A percentile compares a stretch with the other conserved stretches of the same genome.
phyloP scores from a whole-genome alignment of 192 early-diverging fungal species.

The Coemansia sp. region DNA sequence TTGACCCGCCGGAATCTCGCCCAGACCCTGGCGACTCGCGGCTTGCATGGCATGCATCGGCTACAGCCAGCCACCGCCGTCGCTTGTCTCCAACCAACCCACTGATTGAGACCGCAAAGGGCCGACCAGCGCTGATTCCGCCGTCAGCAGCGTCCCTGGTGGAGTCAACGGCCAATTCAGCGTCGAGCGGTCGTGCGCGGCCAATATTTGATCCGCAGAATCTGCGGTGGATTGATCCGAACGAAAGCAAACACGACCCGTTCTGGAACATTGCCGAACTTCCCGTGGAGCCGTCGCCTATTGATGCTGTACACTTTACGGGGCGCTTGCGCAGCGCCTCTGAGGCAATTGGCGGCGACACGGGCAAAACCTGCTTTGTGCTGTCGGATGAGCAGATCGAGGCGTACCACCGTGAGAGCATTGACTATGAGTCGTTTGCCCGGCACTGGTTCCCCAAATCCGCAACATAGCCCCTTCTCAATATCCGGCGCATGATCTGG shows the following conservation, averaged over 20 bases:
- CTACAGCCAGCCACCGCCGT: slow-evolving; percentile 12
- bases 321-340: slow-evolving; percentile 31
- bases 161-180: neutral
- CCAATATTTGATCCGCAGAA: slow-evolving; percentile 53
- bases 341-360: slow-evolving; percentile 29
- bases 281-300: slow-evolving; percentile 34
- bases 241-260: slow-evolving; percentile 27
- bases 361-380: slow-evolving; percentile 33
- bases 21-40: slow-evolving; percentile 10
- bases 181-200: slow-evolving; percentile 21
- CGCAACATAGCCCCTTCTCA: slow-evolving; percentile 18
- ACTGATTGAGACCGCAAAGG: slow-evolving; percentile 21
- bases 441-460: slow-evolving; percentile 50
- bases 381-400: slow-evolving; percentile 48
- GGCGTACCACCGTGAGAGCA: slow-evolving; percentile 40
- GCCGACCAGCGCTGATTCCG: slow-evolving; percentile 40
- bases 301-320: slow-evolving; percentile 21
- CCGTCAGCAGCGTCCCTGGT: slow-evolving; percentile 37
- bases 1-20: slow-evolving; percentile 9
- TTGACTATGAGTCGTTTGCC: slow-evolving; percentile 49
- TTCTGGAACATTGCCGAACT: slow-evolving; percentile 51
- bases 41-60: slow-evolving; percentile 2
- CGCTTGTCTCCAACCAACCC: slow-evolving; percentile 23
- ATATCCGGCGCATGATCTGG: neutral
- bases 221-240: slow-evolving; percentile 48